phyloP scores from a whole-genome alignment of 2,329 filamentous ascomycete genomes.

The Hypocreales sp. region DNA sequence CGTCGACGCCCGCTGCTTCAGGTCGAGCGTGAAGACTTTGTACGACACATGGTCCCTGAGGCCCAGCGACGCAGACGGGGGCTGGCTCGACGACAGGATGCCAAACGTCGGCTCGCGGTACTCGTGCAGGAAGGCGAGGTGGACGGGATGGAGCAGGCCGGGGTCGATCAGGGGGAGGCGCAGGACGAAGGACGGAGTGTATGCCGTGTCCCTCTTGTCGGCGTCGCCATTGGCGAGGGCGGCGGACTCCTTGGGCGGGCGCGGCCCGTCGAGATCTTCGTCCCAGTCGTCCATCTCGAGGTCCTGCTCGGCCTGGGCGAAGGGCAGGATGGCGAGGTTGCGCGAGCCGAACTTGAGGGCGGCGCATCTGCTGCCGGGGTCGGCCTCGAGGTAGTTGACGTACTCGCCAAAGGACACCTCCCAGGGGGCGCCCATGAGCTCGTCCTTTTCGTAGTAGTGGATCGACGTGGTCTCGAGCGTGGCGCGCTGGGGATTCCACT shows the following conservation, averaged over 20 bases:
- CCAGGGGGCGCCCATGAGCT: constrained; percentile 71
- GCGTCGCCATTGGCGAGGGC: constrained; percentile 18
- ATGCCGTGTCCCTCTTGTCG: constrained; percentile 44
- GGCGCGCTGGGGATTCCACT: constrained; percentile 78
- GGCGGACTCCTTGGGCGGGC: constrained; percentile 30
- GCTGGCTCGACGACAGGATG: constrained; percentile 65
- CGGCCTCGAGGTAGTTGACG: constrained; percentile 69
- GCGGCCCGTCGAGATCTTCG: constrained; percentile 59
- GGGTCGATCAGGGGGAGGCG: constrained; percentile 81
- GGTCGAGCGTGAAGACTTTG: constrained; percentile 86
- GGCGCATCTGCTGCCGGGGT: constrained; percentile 85
- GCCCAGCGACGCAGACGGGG: constrained; percentile 63
- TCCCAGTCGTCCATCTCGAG: constrained; percentile 88
- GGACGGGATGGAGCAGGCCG: constrained; percentile 71
- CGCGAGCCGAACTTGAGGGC: constrained; percentile 82
- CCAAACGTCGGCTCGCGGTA: constrained; percentile 97
- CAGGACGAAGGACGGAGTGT: constrained; percentile 84
- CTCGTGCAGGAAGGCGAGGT: constrained; percentile 87
- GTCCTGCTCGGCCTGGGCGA: constrained; percentile 73
- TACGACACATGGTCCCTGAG: constrained; percentile 78
- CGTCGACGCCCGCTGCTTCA: constrained; percentile 86
- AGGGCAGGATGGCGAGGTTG: constrained; percentile 86
- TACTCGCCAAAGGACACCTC: constrained; percentile 59
- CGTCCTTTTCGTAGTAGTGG: constrained; percentile 95
- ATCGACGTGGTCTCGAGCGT: constrained; percentile 81